Base-by-base conservation (phyloP, 331 rosid species). In the Rhamnella rubrinervis region DNA sequence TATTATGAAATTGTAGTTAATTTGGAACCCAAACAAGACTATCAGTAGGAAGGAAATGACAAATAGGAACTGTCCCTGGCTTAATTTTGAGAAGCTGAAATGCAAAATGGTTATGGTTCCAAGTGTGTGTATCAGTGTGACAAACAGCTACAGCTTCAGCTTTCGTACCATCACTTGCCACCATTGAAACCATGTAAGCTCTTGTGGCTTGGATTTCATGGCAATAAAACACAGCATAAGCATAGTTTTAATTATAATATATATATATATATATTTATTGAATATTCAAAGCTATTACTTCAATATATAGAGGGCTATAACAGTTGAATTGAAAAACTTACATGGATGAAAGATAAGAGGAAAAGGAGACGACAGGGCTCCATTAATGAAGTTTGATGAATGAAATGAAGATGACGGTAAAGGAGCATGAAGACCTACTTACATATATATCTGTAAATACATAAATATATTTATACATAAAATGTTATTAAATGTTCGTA, bases 41-140 rank as follows among this genome's bases (percentile, higher is more conserved):
- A 16, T 70, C 70, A 0, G 51, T 41, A 11, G 74, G 67, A 14
- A 83, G 38, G 53, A 78, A 83, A 57, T 83, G 82, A 39, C 87
- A 72, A 15, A 79, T 12, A 2, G 81, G 81, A 15, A 64, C 59
- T 2, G 84, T 75, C 65, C 87, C 82, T 0, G 84, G 84, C 69
- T 63, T 75, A 1, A 75, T 73, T 31, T 72, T 75, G 65, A 75
- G 82, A 7, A 25, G 7, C 28, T 68, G 53, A 7, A 77, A 71
- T 8, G 77, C 59, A 17, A 69, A n/a, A 39, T 28, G 58, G 53
- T 37, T 20, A 18, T 14, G 13, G 18, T 49, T 46, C 75, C 67
- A 59, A 9, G 4, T 19, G 20, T 37, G 12, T 1, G 81, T 76
- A 46, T 71, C 73, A 31, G 17, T 47, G 64, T 80, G 81, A 64